These are phyloP conservation scores for Manihot esculenta DNA, from an alignment of 441 rosid species.

Conservation along the genomic window DNA sequence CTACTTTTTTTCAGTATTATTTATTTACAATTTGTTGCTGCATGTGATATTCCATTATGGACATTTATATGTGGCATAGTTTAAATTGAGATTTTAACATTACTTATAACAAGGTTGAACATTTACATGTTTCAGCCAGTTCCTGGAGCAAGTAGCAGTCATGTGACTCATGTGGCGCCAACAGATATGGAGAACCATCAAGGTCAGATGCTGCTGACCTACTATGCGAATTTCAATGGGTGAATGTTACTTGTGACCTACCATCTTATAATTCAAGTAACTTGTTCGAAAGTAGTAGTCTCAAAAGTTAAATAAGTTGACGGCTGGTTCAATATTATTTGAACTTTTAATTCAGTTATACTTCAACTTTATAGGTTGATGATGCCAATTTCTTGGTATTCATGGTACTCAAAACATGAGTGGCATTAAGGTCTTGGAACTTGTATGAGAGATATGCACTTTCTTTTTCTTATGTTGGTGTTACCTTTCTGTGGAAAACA, in stretches of 20 bases:
- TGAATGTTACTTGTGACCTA: constrained; percentile 13
- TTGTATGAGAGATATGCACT: too few relatives aligned
- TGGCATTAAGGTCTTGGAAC: too few relatives aligned
- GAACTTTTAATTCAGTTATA: too few relatives aligned
- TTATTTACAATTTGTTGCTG: background rate
- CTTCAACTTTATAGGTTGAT: too few relatives aligned
- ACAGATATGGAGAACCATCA: constrained; percentile 54
- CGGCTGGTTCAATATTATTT: background rate
- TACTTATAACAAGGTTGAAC: constrained; percentile 1
- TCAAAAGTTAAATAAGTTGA: background rate
- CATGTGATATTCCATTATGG: background rate
- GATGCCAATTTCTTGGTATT: too few relatives aligned
- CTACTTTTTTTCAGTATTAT: background rate
- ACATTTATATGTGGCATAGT: background rate
- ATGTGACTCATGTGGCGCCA: constrained; percentile 54
- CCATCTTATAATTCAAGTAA: background rate
- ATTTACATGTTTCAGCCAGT: constrained; percentile 40
- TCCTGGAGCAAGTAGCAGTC: constrained; percentile 68
- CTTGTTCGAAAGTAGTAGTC: background rate
- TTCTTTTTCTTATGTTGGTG: too few relatives aligned
- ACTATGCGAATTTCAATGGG: constrained; percentile 9
- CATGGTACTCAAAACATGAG: too few relatives aligned
- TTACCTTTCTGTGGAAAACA: too few relatives aligned
- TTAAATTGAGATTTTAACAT: background rate
- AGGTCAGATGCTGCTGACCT: constrained; percentile 50